Base-by-base conservation (phyloP, 2,329 filamentous ascomycete species). In the Celoporthe dispersa region DNA sequence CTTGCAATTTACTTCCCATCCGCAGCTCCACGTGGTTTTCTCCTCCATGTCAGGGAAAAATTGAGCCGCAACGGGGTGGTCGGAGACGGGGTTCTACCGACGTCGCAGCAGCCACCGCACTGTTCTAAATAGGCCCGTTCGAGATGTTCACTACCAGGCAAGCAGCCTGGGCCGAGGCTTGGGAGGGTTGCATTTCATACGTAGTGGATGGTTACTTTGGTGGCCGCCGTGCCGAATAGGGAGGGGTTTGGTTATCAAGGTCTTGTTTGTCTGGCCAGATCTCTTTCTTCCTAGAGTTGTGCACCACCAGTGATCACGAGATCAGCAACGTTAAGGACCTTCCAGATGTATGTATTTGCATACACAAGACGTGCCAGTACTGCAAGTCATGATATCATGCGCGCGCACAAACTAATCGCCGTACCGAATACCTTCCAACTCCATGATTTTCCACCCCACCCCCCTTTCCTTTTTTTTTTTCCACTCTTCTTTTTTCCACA, bases 1-100 rank as follows among this genome's bases (percentile, higher is more conserved):
- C 53, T 57, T 57, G 14, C 53, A 57, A 57, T 57, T 31, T 57
- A 8, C 16, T 57, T n/a, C 44, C 41, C 44, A 31, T 33, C 28
- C 53, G 31, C 53, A 55, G 53, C 53, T 55, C 53, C 53, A 55
- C 53, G 53, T 57, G 53, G 25, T 25, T 16, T 55, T 25, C 51
- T 55, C n/a, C 28, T 31, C 25, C 25, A 33, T 2, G 53, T 12
- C 53, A 25, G 53, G 53, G 44, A 9, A 48, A 48, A 33, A 12
- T 31, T 57, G 53, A 57, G 25, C 53, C 53, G 53, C 53, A 57
- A 31, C 14, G 28, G 12, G 12, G 25, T 19, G 25, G 14, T 57
- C 53, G 14, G 53, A 31, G 14, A 31, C 25, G 14, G 14, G 53
- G 53, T 31, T 57, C 25, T 28, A 57, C 25, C 53, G 25, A 57